Base-by-base conservation (phyloP, 306 rosid genomes). In the Sicyos baderoa region DNA sequence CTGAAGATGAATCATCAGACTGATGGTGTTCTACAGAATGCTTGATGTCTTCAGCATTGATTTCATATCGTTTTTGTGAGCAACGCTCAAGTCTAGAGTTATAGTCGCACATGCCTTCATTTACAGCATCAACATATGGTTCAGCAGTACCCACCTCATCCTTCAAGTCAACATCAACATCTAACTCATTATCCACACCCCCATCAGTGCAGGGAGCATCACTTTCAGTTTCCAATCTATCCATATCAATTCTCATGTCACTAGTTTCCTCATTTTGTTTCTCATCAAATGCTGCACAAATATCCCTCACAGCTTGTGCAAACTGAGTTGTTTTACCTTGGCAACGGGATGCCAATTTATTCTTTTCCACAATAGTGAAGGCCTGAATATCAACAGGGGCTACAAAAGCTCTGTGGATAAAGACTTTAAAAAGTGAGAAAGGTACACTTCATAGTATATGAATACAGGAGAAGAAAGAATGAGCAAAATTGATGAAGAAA, bases 231-330 rank as follows among this genome's bases (percentile, higher is more conserved):
- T 76, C 84, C 54, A 87, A 83, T 76, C 83, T 80, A 74, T 90
- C 90, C 9, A 82, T 78, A 80, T 7, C 45, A 40, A 40, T 40
- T 40, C 45, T 40, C 45, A 40, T 78, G 78, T 82, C 81, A 85
- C 91, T 72, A 47, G 81, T 75, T 54, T 79, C 86, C 75, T 79
- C 88, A 64, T 77, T 85, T 79, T 85, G 81, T 15, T 81, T 76
- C 80, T 86, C 95, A 74, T 94, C 95, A 83, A 94, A 94, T 27
- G 84, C 97, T 65, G 79, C 80, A 57, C 90, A 90, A 32, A 94
- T 94, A 79, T 90, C 95, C 83, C 87, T 84, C 84, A 94, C 95
- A 45, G 99, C 99, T 79, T 90, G 96, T 60, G 91, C 7, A 74
- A 94, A 94, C 74, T 58, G 65, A 83, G 82, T 94, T 29, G 97